Base-by-base conservation (phyloP, 2,329 filamentous ascomycete genomes). In the Pseudogymnoascus sp. region DNA sequence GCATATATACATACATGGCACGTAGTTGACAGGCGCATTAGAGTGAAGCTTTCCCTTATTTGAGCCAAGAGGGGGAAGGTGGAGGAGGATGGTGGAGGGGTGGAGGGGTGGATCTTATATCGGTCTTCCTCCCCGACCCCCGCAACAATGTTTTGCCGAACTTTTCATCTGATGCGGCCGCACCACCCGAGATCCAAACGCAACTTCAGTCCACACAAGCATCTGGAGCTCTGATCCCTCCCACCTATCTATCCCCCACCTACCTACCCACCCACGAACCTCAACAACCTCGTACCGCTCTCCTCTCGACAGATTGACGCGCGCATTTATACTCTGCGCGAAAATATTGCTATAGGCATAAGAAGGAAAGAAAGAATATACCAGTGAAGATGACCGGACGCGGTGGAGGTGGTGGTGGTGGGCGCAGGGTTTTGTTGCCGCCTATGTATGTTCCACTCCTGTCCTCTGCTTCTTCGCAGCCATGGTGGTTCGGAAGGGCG, bases 361-460 rank as follows among this genome's bases (percentile, higher is more conserved):
- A 50, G 43, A 46, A 46, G 22, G 43, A 31, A 53, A 31, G 46
- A 53, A 28, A 53, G 7, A 8, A 53, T 40, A 60, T 31, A 61
- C 33, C 26, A 62, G 11, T 38, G 56, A 65, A 19, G 41, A 75
- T 75, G 73, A 72, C 74, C 63, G 69, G 73, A 67, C 72, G 73
- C 50, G 69, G 70, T 22, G 56, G 56, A 35, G 61, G 62, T 38
- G 72, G 72, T 65, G 72, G 72, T 59, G 72, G 71, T 67, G 83
- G 81, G 70, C 79, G 82, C 73, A 87, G 87, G 79, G 89, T 89
- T 68, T 82, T 90, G 67, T 82, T 90, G 69, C 87, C 88, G 64
- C 88, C 88, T 1, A 91, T 91, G 61, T 60, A 38, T 37, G 33
- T 60, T 22, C 28, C 1, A 31, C 1, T 50, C 37, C 24, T 35